phyloP scores from a whole-genome alignment of 129 eudicot genomes.

The Cynara cardunculus region DNA sequence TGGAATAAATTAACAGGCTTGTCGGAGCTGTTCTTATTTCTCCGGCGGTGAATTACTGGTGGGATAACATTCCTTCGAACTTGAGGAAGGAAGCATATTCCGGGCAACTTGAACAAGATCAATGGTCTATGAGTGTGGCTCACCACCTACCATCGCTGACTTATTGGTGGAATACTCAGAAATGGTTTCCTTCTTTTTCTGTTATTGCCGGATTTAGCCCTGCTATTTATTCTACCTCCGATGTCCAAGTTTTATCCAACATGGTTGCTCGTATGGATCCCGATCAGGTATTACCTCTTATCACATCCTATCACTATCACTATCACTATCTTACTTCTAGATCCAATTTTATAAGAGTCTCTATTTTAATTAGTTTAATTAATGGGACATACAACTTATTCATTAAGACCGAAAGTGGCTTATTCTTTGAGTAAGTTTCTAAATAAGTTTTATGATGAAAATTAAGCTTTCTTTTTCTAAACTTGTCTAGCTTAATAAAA shows the following conservation, averaged over 20 bases:
- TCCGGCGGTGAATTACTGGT: constrained; percentile 59
- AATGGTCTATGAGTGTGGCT: constrained; percentile 52
- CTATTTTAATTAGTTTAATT: too few relatives aligned
- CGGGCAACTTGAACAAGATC: constrained; percentile 38
- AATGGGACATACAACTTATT: too few relatives aligned
- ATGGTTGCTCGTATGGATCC: background rate
- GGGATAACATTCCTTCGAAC: constrained; percentile 49
- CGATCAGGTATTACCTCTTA: background rate
- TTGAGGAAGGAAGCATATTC: constrained; percentile 32
- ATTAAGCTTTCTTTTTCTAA: too few relatives aligned
- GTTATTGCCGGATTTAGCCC: constrained; percentile 28
- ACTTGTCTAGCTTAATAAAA: too few relatives aligned
- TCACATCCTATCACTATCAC: too few relatives aligned
- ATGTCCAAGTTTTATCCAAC: constrained; percentile 28
- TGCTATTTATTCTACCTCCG: constrained; percentile 29
- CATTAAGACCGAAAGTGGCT: too few relatives aligned
- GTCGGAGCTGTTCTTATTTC: constrained; percentile 56
- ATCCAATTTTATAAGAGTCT: too few relatives aligned
- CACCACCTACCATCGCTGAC: constrained; percentile 52
- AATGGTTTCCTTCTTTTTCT: constrained; percentile 37
- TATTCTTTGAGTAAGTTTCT: too few relatives aligned
- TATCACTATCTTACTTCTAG: too few relatives aligned
- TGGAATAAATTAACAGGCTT: constrained; percentile 30
- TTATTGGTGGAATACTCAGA: constrained; percentile 67
- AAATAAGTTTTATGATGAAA: too few relatives aligned